Evolutionary conservation across 805 yeast genomes (phyloP).

Genomic region (Ogataea paraovalis): DNA sequence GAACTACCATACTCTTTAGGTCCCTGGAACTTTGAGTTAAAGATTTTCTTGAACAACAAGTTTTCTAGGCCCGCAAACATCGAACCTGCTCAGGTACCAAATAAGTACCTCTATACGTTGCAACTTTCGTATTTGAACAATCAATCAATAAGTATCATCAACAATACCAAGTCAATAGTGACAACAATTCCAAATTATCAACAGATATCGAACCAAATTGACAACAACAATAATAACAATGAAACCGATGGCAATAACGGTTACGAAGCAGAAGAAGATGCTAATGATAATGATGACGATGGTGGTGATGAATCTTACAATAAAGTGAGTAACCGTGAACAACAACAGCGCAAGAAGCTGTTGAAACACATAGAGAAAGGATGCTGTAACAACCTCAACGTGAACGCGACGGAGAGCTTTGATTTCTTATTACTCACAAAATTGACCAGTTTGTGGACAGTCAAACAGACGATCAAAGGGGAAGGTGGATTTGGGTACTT

Average conservation of each 20-base stretch:
- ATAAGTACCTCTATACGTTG: conserved; percentile 47
- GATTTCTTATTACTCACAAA: conserved; percentile 53
- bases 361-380: conserved; percentile 33
- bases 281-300: conserved; percentile 11
- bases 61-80: conserved; percentile 40
- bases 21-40: conserved; percentile 67
- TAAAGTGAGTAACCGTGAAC: conserved; percentile 19
- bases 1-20: conserved; percentile 59
- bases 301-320: conserved; percentile 17
- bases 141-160: conserved; percentile 45
- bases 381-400: conserved; percentile 45
- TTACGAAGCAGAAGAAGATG: conserved; percentile 6
- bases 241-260: conserved; percentile 4
- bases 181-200: conserved; percentile 27
- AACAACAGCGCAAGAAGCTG: conserved; percentile 21
- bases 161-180: conserved; percentile 37
- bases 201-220: conserved; percentile 8
- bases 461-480: conserved; percentile 66
- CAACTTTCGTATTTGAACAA: conserved; percentile 46
- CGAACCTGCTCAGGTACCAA: conserved; percentile 34
- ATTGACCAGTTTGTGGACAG: conserved; percentile 65
- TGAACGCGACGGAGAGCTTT: conserved; percentile 42
- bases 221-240: conserved; percentile 4
- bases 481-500: conserved; percentile 70
- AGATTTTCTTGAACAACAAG: conserved; percentile 62